Evolutionary conservation across 2,329 filamentous ascomycete species (phyloP).

Genomic region (Phialocephala sp.): DNA sequence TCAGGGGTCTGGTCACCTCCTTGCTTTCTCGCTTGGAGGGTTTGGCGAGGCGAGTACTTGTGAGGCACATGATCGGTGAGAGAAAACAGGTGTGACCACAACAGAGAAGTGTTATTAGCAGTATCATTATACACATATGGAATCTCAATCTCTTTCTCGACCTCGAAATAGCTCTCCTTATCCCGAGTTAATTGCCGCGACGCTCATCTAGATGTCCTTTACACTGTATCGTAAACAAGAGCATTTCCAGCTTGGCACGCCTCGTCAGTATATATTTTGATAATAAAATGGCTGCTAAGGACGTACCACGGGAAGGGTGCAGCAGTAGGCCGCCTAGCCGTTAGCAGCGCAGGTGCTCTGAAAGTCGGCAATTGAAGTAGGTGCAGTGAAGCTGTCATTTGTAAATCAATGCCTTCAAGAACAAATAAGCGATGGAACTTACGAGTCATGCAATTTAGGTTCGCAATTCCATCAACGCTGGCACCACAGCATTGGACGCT

Average conservation of each 20-base stretch:
- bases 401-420: no score
- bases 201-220: neutral
- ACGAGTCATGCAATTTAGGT: conserved; percentile 61
- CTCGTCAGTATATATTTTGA: neutral
- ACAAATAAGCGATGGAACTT: conserved; percentile 38
- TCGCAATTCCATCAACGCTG: conserved; percentile 59
- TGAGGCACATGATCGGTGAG: neutral
- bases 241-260: conserved; percentile 14
- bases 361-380: conserved; percentile 48
- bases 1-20: neutral
- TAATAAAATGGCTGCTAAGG: neutral
- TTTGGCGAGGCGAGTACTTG: neutral
- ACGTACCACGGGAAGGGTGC: conserved; percentile 13
- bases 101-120: no score
- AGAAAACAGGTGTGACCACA: no score
- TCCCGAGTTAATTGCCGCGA: neutral
- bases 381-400: conserved; percentile 43
- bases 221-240: conserved; percentile 14
- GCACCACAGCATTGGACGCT: conserved; percentile 64
- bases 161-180: no score
- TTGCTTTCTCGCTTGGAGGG: neutral
- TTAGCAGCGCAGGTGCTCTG: conserved; percentile 6
- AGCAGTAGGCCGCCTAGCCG: conserved; percentile 20
- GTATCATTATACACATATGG: no score
- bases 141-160: no score